A percentile compares a stretch with the other conserved stretches of the same genome.
These are phyloP conservation scores for Schizosaccharomyces lindneri DNA, from an alignment of 805 yeast species.

Conservation along the genomic window DNA sequence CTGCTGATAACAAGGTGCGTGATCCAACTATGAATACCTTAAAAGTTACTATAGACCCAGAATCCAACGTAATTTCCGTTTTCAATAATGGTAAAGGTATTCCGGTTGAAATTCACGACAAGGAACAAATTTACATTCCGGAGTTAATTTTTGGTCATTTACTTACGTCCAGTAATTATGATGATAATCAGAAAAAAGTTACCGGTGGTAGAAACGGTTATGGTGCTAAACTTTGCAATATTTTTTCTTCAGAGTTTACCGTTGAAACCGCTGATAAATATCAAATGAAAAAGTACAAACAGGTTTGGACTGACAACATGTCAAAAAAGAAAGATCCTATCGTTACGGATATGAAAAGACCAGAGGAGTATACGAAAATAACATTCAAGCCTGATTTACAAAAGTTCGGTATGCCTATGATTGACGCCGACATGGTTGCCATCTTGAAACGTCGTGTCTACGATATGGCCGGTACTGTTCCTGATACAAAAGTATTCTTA, in stretches of 20 bases:
- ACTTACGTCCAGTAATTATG: constrained; percentile 84
- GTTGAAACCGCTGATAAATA: constrained; percentile 70
- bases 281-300: constrained; percentile 39
- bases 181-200: constrained; percentile 82
- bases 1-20: constrained; percentile 93
- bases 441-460: constrained; percentile 82
- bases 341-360: constrained; percentile 29
- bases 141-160: constrained; percentile 89
- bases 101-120: constrained; percentile 74
- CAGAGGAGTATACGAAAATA: constrained; percentile 59
- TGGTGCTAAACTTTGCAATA: constrained; percentile 93
- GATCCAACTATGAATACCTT: constrained; percentile 75
- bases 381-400: constrained; percentile 69
- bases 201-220: constrained; percentile 97
- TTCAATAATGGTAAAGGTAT: constrained; percentile 89
- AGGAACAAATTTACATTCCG: constrained; percentile 82
- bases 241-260: constrained; percentile 66
- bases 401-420: constrained; percentile 59
- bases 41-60: constrained; percentile 60
- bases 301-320: constrained; percentile 80
- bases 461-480: constrained; percentile 83
- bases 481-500: constrained; percentile 51
- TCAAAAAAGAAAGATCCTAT: constrained; percentile 46
- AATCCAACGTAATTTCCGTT: constrained; percentile 47
- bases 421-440: constrained; percentile 63